Evolutionary conservation across 139 green algal species (phyloP).

Genomic region (Chlorella sp.): DNA sequence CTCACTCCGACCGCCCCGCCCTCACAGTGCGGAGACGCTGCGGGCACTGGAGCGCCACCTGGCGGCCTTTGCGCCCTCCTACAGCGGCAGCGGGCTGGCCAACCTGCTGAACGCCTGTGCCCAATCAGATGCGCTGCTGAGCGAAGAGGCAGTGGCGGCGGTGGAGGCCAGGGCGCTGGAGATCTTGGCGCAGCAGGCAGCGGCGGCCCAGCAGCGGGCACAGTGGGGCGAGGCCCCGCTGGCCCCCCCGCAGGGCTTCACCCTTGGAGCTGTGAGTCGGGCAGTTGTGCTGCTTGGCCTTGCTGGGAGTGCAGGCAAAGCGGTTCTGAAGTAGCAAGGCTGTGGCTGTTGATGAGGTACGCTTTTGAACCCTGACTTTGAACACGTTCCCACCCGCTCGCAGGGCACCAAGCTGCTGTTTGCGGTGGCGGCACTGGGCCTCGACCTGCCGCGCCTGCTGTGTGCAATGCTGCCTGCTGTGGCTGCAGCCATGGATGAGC

Average conservation of each 20-base stretch:
- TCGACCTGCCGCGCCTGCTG: neutral
- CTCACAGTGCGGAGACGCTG: neutral
- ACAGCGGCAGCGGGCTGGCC: neutral
- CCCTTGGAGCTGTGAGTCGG: neutral
- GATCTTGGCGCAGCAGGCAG: neutral
- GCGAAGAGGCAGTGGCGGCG: neutral
- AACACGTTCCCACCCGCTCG: no score
- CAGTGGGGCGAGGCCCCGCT: neutral
- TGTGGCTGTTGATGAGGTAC: no score
- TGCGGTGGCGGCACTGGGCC: neutral
- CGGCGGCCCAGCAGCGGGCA: neutral
- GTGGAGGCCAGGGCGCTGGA: neutral
- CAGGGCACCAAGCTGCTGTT: neutral
- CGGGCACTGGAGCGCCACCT: slow-evolving; percentile 3
- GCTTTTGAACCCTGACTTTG: no score
- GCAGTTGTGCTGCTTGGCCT: no score
- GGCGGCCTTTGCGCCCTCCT: neutral
- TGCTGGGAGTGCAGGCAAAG: no score
- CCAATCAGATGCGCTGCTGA: neutral
- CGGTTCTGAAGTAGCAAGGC: no score
- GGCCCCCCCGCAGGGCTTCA: neutral
- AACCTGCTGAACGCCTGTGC: neutral
- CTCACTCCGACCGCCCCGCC: no score
- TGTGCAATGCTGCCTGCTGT: slow-evolving; percentile 1
- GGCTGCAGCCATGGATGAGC: neutral